Percentiles rank a stretch among this genome's conserved stretches.
These are phyloP conservation scores for Babesia ovis DNA, from an alignment of 169 alveolate genomes.

Conservation along the genomic window DNA sequence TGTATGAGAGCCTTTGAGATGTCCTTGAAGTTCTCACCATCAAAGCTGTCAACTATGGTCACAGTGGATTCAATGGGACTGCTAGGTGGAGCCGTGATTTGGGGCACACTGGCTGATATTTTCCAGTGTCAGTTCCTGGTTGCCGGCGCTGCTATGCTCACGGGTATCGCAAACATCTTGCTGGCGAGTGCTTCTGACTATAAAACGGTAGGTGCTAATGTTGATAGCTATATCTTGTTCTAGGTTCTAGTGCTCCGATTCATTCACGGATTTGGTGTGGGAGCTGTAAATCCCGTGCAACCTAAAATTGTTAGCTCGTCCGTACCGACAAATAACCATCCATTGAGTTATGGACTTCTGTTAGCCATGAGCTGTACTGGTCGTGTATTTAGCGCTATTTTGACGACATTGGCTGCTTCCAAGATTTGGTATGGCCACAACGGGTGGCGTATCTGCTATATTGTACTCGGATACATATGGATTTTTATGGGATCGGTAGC, in stretches of 20 bases:
- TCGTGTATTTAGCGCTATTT: slow-evolving; percentile 27
- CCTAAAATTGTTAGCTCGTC: slow-evolving; percentile 28
- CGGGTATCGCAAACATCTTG: slow-evolving; percentile 85
- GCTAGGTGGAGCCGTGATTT: slow-evolving; percentile 82
- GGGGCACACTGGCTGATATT: slow-evolving; percentile 88
- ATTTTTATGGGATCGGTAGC: background rate
- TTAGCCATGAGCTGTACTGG: slow-evolving; percentile 40
- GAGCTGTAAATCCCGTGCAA: slow-evolving; percentile 21
- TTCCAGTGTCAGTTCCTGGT: slow-evolving; percentile 81
- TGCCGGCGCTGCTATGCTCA: slow-evolving; percentile 79
- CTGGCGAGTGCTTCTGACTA: slow-evolving; percentile 61
- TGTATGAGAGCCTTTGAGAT: slow-evolving; percentile 85
- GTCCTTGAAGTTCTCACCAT: slow-evolving; percentile 82
- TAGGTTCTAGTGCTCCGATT: slow-evolving; percentile 43
- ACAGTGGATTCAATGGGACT: slow-evolving; percentile 85
- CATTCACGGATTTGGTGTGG: slow-evolving; percentile 50
- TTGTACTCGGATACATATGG: slow-evolving; percentile 35
- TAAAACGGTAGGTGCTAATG: slow-evolving; percentile 16
- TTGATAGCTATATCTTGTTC: background rate
- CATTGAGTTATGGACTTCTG: slow-evolving; percentile 13
- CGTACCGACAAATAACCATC: background rate
- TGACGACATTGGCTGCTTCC: slow-evolving; percentile 16
- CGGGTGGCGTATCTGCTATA: slow-evolving; percentile 54
- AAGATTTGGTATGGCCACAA: background rate
- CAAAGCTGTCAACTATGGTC: slow-evolving; percentile 78